Base-by-base conservation (phyloP, 495 filamentous ascomycete species). In the Neurospora tetrasperma region DNA sequence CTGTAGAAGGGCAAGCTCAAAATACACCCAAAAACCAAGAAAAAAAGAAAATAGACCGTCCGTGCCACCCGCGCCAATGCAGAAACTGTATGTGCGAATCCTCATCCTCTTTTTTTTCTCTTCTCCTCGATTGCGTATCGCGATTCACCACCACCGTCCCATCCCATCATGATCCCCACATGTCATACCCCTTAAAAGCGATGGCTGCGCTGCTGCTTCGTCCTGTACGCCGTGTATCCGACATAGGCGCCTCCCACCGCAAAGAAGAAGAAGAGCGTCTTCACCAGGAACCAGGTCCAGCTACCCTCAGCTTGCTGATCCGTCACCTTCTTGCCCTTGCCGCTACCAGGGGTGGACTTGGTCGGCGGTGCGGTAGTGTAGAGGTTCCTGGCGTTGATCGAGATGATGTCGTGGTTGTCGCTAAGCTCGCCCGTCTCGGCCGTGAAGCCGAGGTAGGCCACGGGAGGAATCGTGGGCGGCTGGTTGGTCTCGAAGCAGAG, bases 341-440 rank as follows among this genome's bases (percentile, higher is more conserved):
- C 80, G 59, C 79, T 83, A 27, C 81, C 82, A 38, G 82, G 82
- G 16, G 80, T 85, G 69, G 82, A 77, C 74, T 80, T 79, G 71
- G 78, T 80, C 70, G 79, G 84, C 59, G 84, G 82, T 79, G 75
- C 86, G 70, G 90, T 82, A 72, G 86, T 87, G 82, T 99, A 98
- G 39, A 98, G 86, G 80, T 98, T 98, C 86, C 92, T 92, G 46
- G 94, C 89, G 73, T 90, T 84, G 80, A 99, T 88, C 71, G 88
- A 91, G 81, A 98, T 91, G 81, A 99, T 96, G 81, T 99, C 96
- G 88, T 97, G 94, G 86, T 98, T 97, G 82, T 99, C 96, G 80
- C 88, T 93, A 76, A 99, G 87, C 83, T 99, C 96, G 76, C 96
- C 96, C 38, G 94, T 98, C 85, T 98, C 94, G 54, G 94, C 94